These are phyloP conservation scores for Phytophthora uliginosa DNA, from an alignment of 352 stramenopile genomes.

Conservation along the genomic window DNA sequence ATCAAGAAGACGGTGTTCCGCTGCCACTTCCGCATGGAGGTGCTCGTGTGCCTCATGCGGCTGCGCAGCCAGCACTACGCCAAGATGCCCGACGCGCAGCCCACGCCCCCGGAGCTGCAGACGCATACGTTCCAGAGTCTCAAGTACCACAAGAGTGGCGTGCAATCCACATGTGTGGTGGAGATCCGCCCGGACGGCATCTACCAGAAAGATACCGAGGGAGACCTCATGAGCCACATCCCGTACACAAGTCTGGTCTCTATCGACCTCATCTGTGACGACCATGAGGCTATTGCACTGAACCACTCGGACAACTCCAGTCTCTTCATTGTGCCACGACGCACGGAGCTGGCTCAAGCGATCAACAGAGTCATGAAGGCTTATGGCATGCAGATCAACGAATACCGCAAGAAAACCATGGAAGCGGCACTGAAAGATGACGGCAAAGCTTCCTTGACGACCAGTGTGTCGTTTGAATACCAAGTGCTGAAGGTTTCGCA, in stretches of 20 bases:
- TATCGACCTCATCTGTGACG: constrained; percentile 84
- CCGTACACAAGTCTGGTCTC: constrained; percentile 87
- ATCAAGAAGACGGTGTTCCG: constrained; percentile 88
- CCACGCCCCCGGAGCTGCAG: constrained; percentile 56
- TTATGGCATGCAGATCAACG: constrained; percentile 86
- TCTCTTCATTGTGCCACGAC: constrained; percentile 74
- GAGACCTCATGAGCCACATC: constrained; percentile 84
- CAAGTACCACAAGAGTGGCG: constrained; percentile 68
- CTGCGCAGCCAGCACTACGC: constrained; percentile 74
- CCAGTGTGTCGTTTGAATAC: constrained; percentile 75
- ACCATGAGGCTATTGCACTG: constrained; percentile 73
- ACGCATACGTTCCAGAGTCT: constrained; percentile 60
- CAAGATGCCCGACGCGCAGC: constrained; percentile 35
- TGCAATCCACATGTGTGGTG: constrained; percentile 76
- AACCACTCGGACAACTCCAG: constrained; percentile 90
- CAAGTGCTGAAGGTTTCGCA: constrained; percentile 70
- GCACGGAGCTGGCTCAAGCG: constrained; percentile 74
- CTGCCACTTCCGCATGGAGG: constrained; percentile 86
- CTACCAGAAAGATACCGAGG: constrained; percentile 80
- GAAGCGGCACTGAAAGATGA: constrained; percentile 66
- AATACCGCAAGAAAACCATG: constrained; percentile 88
- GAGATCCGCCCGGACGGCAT: constrained; percentile 81
- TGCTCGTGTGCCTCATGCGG: constrained; percentile 84
- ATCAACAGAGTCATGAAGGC: constrained; percentile 80
- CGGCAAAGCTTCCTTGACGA: constrained; percentile 25